phyloP scores from a whole-genome alignment of 495 filamentous ascomycete genomes.

The Platismatia glauca region DNA sequence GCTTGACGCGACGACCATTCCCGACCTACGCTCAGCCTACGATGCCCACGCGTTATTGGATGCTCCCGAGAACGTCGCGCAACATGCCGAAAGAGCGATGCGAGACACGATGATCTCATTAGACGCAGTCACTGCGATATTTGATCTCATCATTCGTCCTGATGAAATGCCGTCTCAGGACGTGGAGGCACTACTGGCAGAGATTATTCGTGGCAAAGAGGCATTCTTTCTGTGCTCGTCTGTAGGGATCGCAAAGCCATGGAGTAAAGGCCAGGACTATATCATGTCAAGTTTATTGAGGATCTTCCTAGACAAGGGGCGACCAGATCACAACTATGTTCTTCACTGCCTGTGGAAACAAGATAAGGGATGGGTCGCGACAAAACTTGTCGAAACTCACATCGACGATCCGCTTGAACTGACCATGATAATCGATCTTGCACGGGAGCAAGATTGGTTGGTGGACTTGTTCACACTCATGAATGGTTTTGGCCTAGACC shows the following conservation, averaged over 20 bases:
- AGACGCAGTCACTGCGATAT: slow-evolving; percentile 73
- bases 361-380: slow-evolving; percentile 72
- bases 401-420: slow-evolving; percentile 63
- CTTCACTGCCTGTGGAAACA: slow-evolving; percentile 82
- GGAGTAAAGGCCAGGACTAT: slow-evolving; percentile 52
- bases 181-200: slow-evolving; percentile 39
- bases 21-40: slow-evolving; percentile 69
- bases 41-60: slow-evolving; percentile 64
- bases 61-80: slow-evolving; percentile 58
- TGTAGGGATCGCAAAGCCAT: slow-evolving; percentile 57
- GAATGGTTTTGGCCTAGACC: slow-evolving; percentile 77
- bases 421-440: slow-evolving; percentile 74
- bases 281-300: slow-evolving; percentile 53
- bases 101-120: slow-evolving; percentile 82
- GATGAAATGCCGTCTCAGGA: slow-evolving; percentile 32
- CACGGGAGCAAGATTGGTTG: slow-evolving; percentile 68
- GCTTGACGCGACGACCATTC: slow-evolving; percentile 74
- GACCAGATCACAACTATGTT: slow-evolving; percentile 69
- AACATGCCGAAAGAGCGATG: slow-evolving; percentile 63
- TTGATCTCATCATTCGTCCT: slow-evolving; percentile 48
- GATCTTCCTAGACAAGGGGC: slow-evolving; percentile 53
- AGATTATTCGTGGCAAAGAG: slow-evolving; percentile 58
- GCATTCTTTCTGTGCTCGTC: slow-evolving; percentile 74
- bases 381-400: slow-evolving; percentile 70
- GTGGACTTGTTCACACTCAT: slow-evolving; percentile 65